Conservation (phyloP, 2,329 filamentous ascomycete species). For the Teratosphaeriaceae sp. region DNA sequence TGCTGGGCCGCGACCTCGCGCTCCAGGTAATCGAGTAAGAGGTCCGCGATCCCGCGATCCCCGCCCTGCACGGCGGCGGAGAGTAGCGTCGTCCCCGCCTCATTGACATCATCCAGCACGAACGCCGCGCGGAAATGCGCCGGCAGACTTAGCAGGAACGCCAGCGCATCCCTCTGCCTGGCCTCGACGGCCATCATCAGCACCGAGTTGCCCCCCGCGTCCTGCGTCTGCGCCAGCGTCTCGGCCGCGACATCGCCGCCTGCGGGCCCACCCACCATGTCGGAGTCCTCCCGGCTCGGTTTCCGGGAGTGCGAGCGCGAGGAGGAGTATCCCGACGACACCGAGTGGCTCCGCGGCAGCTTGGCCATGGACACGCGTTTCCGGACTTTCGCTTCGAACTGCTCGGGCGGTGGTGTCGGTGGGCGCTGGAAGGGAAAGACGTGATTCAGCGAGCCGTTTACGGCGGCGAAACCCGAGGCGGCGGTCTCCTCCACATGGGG, state of each 20-base stretch:
- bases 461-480: constrained; percentile 23
- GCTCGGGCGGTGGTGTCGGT: constrained; percentile 39
- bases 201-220: constrained; percentile 69
- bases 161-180: constrained; percentile 63
- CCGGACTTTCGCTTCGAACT: constrained; percentile 54
- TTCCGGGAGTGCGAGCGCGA: constrained; percentile 63
- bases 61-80: constrained; percentile 87
- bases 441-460: constrained; percentile 57
- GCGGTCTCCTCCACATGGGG: background rate
- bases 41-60: constrained; percentile 65
- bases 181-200: constrained; percentile 51
- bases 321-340: constrained; percentile 69
- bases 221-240: constrained; percentile 65
- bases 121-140: constrained; percentile 66
- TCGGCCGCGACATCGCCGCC: constrained; percentile 82
- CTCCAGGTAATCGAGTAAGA: constrained; percentile 65
- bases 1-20: constrained; percentile 47
- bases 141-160: constrained; percentile 69
- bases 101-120: constrained; percentile 78
- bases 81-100: constrained; percentile 80
- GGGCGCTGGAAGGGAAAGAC: constrained; percentile 85
- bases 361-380: constrained; percentile 81
- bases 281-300: constrained; percentile 72
- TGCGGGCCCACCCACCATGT: no score
- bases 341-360: constrained; percentile 66